Evolutionary conservation across 495 filamentous ascomycete genomes (phyloP), one percentile per base, ranked within the genome.

Genomic region (Annulohypoxylon nitens): DNA sequence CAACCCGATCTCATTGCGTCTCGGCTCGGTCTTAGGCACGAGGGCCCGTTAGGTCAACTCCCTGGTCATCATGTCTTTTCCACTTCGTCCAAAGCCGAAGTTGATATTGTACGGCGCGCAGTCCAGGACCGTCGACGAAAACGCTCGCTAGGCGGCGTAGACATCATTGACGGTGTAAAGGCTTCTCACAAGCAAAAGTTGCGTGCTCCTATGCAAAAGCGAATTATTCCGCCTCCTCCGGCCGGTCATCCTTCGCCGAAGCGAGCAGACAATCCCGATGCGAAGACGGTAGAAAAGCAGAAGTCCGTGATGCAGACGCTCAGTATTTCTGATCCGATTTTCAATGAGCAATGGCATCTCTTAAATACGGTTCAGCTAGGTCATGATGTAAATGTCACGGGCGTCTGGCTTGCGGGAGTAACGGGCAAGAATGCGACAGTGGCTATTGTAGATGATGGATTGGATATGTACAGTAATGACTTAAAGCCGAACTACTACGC

Each of bases 391-490:
- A 99, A 99, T 77, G 94, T 98, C 34, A 96, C 94, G 1, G 94
- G 90, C 34, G 81, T 98, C 16, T 99, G 96, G 96, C 77, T 93
- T 70, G 87, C 95, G 67, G 95, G 95, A n/a, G 90, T 97, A 39
- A 99, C 97, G 0, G 96, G 96, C 26, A 87, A 93, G 72, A 96
- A 96, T 71, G 87, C 92, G 9, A 96, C 91, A 1, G 93, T 96
- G 4, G 94, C 95, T 43, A 94, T 99, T 75, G 93, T 99, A 8
- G 96, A 99, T 74, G 96, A 99, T 81, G 96, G 96, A 1, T 80
- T 99, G 71, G 96, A 99, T 75, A 96, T 99, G 93, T 92, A 99
- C 81, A 97, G 94, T 83, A 89, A 95, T 12, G 96, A 99, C 78
- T 81, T 99, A 25, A 95, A 93, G 76, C 91, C 88, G 61, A 99